These are phyloP conservation scores for Arthrobotrys sinensis DNA, from an alignment of 2,329 filamentous ascomycete species.

Conservation along the genomic window DNA sequence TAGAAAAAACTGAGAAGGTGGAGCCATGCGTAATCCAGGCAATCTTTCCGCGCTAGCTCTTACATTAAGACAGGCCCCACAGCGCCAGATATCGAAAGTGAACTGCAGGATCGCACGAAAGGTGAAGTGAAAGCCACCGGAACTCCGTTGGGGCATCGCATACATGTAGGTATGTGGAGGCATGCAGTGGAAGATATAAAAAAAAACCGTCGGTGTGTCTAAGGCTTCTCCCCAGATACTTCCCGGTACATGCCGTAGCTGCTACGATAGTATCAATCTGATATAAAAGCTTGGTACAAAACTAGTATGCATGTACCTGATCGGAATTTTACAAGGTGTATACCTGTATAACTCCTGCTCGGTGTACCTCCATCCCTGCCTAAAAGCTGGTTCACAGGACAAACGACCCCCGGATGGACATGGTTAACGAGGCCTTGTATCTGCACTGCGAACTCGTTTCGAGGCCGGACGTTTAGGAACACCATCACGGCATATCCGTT, in stretches of 20 bases:
- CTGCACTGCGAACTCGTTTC: conserved; percentile 50
- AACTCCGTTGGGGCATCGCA: conserved; percentile 18
- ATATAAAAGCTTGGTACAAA: conserved; percentile 55
- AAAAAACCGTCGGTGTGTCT: conserved; percentile 14
- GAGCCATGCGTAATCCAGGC: conserved; percentile 56
- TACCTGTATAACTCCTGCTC: conserved; percentile 24
- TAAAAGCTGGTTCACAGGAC: conserved; percentile 44
- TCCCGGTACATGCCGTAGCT: conserved; percentile 7
- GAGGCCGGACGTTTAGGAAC: conserved; percentile 49
- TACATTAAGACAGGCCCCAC: conserved; percentile 37
- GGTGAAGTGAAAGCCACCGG: conserved; percentile 3
- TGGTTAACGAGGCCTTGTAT: conserved; percentile 30
- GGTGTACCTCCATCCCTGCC: conserved; percentile 34
- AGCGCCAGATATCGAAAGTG: conserved; percentile 30
- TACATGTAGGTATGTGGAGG: conserved; percentile 1
- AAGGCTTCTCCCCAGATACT: conserved; percentile 26
- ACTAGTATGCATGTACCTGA: conserved; percentile 45
- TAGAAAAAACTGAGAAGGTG: conserved; percentile 50
- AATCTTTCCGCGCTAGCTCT: conserved; percentile 53
- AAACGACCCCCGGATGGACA: conserved; percentile 42
- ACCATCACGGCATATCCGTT: conserved; percentile 54
- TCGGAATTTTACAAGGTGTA: conserved; percentile 57
- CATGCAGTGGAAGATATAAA: conserved; percentile 25
- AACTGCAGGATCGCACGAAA: conserved; percentile 23
- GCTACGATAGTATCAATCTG: conserved; percentile 27